A percentile compares a stretch with the other conserved stretches of the same genome.
These are phyloP conservation scores for Parachaetomium inaequale DNA, from an alignment of 495 filamentous ascomycete species.

Conservation along the genomic window DNA sequence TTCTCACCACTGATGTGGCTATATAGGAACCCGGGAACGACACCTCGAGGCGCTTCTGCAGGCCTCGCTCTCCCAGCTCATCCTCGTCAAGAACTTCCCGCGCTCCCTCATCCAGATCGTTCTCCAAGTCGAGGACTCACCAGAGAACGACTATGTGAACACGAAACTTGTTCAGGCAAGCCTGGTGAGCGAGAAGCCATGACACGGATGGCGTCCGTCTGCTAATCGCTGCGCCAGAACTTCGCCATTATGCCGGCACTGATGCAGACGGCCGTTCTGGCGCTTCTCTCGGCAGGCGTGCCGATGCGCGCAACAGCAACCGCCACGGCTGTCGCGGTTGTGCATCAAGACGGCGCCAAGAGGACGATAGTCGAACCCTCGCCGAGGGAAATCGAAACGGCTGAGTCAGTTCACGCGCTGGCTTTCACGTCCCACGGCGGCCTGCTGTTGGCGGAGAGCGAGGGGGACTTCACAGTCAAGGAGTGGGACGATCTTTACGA, in stretches of 20 bases:
- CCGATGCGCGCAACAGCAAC: constrained; percentile 69
- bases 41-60: constrained; percentile 69
- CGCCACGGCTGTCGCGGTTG: constrained; percentile 59
- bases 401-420: constrained; percentile 70
- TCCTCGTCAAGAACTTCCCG: constrained; percentile 65
- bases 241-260: constrained; percentile 70
- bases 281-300: constrained; percentile 71
- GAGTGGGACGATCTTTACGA: constrained; percentile 72
- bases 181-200: constrained; percentile 37
- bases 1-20: constrained; percentile 39
- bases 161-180: constrained; percentile 49
- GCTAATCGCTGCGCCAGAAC: constrained; percentile 49
- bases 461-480: constrained; percentile 71
- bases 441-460: constrained; percentile 73
- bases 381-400: constrained; percentile 50
- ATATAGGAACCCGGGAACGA: constrained; percentile 62
- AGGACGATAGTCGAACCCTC: constrained; percentile 54
- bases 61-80: constrained; percentile 62
- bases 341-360: constrained; percentile 42
- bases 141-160: constrained; percentile 53
- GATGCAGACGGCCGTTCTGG: constrained; percentile 66
- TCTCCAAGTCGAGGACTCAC: constrained; percentile 58
- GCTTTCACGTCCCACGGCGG: constrained; percentile 72
- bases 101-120: constrained; percentile 63
- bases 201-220: constrained; percentile 10